Evolutionary conservation across 352 stramenopile species (phyloP), one percentile per base, ranked within the genome.

Genomic region (Thalassiosira mediterranea): DNA sequence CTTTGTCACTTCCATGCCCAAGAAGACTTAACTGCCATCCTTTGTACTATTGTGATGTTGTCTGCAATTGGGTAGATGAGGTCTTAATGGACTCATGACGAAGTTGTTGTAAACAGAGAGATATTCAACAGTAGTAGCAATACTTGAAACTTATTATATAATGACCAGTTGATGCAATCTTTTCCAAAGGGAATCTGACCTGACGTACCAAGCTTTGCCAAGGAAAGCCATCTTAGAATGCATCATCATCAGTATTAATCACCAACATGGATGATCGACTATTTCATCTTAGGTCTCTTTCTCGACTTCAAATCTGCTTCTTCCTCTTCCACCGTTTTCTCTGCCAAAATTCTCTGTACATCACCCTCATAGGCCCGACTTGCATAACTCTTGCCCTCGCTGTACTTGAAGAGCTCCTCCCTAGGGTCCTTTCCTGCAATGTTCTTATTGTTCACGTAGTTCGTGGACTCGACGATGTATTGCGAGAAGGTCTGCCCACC

Each of bases 341-440:
- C 78, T 34, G 86, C 76, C 25, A 91, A 68, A 29, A 90, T 88
- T 31, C 74, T 61, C 72, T 86, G 72, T n/a, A 86, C 60, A 60
- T 91, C 83, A 4, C 83, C 81, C 67, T 89, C 78, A 59, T 88
- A 89, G 13, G 83, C 81, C 34, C 76, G 53, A n/a, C 64, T 80
- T 17, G 79, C 79, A 64, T 86, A 91, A 48, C 40, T 87, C 61
- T 91, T 90, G 8, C 81, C 81, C 42, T 94, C 87, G 11, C 63
- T 86, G 61, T 91, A 91, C 51, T 93, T 91, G 40, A 94, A 90
- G 4, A 94, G 58, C 31, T 89, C 90, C 54, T 92, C 89, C 37
- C 90, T 61, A 29, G 90, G 90, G 80, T 95, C 89, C 61, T 83
- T 86, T 40, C 88, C 78, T 44, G 81, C 77, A 56, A 93, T 93